phyloP scores from a whole-genome alignment of 495 filamentous ascomycete species.

The Penicillium lividum region DNA sequence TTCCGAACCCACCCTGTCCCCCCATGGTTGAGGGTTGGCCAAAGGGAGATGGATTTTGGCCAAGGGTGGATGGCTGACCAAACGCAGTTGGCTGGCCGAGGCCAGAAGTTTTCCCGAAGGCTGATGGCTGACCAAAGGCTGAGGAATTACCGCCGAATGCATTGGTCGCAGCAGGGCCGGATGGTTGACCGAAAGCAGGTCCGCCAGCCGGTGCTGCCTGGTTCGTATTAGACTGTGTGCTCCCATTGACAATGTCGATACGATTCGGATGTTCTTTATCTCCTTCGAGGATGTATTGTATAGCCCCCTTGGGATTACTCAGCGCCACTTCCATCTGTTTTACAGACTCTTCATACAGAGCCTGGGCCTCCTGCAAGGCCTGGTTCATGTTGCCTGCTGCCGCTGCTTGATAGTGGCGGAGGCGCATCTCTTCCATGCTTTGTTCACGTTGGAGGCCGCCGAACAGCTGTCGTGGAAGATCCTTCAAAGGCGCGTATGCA shows the following conservation, averaged over 20 bases:
- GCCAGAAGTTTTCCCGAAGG: conserved; percentile 34
- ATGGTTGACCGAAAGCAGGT: conserved; percentile 33
- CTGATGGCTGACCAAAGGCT: conserved; percentile 32
- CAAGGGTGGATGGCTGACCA: conserved; percentile 33
- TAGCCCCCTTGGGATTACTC: conserved; percentile 67
- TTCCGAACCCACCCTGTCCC: conserved; percentile 33
- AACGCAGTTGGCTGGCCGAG: conserved; percentile 42
- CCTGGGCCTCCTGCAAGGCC: conserved; percentile 66
- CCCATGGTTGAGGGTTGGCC: conserved; percentile 39
- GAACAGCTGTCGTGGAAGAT: conserved; percentile 77
- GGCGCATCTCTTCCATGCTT: conserved; percentile 78
- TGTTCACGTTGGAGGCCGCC: conserved; percentile 76
- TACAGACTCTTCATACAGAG: conserved; percentile 57
- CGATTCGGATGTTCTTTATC: conserved; percentile 79
- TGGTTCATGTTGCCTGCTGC: conserved; percentile 61
- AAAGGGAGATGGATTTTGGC: conserved; percentile 25
- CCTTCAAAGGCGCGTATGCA: conserved; percentile 69
- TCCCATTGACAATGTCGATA: conserved; percentile 63
- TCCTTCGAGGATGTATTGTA: conserved; percentile 68
- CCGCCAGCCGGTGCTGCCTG: conserved; percentile 16
- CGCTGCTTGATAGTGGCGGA: conserved; percentile 62
- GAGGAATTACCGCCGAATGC: conserved; percentile 26
- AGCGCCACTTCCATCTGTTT: conserved; percentile 68
- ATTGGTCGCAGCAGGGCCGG: conserved; percentile 12
- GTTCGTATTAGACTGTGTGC: conserved; percentile 26